phyloP scores from a whole-genome alignment of 805 yeast species.

The Metschnikowia kunwiensis region DNA sequence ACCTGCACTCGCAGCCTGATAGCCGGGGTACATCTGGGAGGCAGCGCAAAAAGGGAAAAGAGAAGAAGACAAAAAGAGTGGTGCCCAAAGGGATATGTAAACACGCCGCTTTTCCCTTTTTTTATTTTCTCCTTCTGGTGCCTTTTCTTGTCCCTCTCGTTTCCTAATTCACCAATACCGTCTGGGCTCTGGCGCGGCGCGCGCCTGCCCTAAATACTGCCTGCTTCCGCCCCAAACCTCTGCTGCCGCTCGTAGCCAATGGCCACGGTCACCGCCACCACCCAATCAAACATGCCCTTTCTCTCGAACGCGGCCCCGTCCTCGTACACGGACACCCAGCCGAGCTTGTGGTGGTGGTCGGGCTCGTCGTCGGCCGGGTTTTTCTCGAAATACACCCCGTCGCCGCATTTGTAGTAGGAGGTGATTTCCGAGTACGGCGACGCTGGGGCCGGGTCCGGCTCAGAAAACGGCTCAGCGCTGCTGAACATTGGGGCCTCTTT shows the following conservation, averaged over 20 bases:
- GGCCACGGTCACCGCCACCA: constrained; percentile 52
- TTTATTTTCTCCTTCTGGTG: no score
- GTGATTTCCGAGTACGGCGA: constrained; percentile 20
- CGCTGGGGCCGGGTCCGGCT: not conserved
- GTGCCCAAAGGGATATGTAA: no score
- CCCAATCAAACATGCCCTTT: constrained; percentile 51
- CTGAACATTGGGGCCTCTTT: not conserved
- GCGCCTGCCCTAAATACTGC: no score
- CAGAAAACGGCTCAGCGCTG: not conserved
- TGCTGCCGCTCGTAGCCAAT: constrained; percentile 38
- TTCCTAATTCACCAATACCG: no score
- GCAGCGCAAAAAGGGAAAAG: no score
- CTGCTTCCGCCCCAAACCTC: constrained; percentile 1
- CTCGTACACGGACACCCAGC: constrained; percentile 64
- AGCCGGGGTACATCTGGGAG: no score
- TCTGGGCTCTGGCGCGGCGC: no score
- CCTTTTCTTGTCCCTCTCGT: no score
- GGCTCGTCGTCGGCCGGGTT: constrained; percentile 61
- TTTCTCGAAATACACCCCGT: constrained; percentile 44
- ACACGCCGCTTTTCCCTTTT: no score
- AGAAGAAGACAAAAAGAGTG: no score
- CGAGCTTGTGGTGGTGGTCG: constrained; percentile 50
- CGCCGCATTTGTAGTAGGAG: constrained; percentile 47
- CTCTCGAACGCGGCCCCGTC: constrained; percentile 21
- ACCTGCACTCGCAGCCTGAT: no score